Conservation (phyloP, 495 filamentous ascomycete genomes). For the Apodospora peruviana region DNA sequence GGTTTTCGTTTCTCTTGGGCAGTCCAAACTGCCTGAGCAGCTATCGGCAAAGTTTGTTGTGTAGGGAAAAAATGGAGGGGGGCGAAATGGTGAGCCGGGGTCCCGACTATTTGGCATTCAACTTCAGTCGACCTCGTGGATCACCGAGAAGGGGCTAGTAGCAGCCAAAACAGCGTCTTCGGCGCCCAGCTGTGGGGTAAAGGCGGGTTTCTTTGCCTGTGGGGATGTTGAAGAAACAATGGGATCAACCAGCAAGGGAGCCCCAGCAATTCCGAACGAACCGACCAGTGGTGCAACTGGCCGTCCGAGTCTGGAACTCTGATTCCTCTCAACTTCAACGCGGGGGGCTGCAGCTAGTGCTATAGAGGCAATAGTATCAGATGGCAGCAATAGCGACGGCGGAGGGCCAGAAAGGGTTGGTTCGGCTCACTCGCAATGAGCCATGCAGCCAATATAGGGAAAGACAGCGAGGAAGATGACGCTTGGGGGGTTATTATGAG, state of each 20-base stretch:
- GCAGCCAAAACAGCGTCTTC: conserved; percentile 19
- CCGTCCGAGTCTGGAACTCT: background rate
- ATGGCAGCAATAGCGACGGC: background rate
- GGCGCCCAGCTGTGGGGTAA: conserved; percentile 27
- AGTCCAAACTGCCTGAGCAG: too few species aligned
- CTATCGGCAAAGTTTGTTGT: background rate
- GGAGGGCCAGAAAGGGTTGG: background rate
- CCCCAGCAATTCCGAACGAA: conserved; percentile 8
- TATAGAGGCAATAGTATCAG: background rate
- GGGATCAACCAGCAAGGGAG: conserved; percentile 8
- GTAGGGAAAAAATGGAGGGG: background rate
- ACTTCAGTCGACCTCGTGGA: conserved; percentile 12
- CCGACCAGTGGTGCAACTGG: conserved; percentile 2
- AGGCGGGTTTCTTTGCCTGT: conserved; percentile 4
- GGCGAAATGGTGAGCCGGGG: conserved; percentile 12
- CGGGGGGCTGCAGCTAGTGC: conserved; percentile 1
- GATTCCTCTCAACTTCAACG: background rate
- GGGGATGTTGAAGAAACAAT: background rate
- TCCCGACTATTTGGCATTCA: conserved; percentile 13
- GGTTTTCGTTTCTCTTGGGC: background rate
- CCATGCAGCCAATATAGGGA: conserved; percentile 24
- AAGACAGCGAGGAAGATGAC: conserved; percentile 11
- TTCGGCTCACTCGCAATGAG: conserved; percentile 18
- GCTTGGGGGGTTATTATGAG: conserved; percentile 15
- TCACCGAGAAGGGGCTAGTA: conserved; percentile 11